Conservation (phyloP, 495 filamentous ascomycete genomes). For the Penicillium parvum region DNA sequence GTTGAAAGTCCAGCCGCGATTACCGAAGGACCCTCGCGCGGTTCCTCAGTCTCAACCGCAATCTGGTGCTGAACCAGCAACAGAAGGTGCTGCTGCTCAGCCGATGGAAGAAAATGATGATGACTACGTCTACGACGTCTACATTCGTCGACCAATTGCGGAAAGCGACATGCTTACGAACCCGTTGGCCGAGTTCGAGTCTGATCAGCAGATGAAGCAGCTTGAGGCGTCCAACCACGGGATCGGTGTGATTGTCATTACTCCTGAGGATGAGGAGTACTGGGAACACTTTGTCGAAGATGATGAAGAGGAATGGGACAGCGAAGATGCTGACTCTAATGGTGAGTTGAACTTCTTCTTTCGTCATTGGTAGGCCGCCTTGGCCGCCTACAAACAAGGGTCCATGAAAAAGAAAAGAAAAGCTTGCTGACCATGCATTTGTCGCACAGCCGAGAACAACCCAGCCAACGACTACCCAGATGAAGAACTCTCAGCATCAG, state of each 20-base stretch:
- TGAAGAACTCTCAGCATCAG: conserved; percentile 56
- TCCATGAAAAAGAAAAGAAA: not conserved
- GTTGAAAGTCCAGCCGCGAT: conserved; percentile 36
- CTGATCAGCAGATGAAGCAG: conserved; percentile 28
- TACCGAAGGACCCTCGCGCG: conserved; percentile 29
- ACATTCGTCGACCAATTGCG: conserved; percentile 46
- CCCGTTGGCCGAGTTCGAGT: conserved; percentile 28
- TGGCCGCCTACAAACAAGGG: not conserved
- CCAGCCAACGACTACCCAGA: conserved; percentile 67
- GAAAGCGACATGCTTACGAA: conserved; percentile 28
- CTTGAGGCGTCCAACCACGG: conserved; percentile 34
- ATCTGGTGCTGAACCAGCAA: no score
- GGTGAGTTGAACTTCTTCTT: conserved; percentile 32
- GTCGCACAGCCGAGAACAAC: conserved; percentile 54
- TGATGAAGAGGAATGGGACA: conserved; percentile 54
- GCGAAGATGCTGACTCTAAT: conserved; percentile 60
- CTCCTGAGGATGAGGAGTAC: conserved; percentile 50
- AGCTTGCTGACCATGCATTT: not conserved
- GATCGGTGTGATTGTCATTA: conserved; percentile 57
- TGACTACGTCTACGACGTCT: conserved; percentile 64
- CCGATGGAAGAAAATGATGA: conserved; percentile 42
- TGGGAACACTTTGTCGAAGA: conserved; percentile 56
- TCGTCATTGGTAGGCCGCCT: not conserved
- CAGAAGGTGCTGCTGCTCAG: conserved; percentile 3
- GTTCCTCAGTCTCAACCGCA: conserved; percentile 12